Base-by-base conservation (phyloP, 2,329 filamentous ascomycete genomes). In the Xylariaceae sp. region DNA sequence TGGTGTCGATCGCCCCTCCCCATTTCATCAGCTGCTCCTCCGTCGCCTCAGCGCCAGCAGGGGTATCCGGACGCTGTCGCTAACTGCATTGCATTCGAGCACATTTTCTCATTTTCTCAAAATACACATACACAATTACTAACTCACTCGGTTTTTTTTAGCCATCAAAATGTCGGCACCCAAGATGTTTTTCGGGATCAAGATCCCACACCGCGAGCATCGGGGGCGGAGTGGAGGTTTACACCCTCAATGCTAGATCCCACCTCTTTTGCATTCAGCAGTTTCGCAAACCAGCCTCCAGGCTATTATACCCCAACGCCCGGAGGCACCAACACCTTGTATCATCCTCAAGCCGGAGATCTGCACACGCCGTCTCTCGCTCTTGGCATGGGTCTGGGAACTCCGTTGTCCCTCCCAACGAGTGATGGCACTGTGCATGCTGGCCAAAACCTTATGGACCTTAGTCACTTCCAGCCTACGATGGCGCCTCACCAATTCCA, bases 251-350 rank as follows among this genome's bases (percentile, higher is more conserved):
- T 95, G 46, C 78, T 97, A 62, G 92, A 97, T 62, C 83, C 89
- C 16, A 89, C 85, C 64, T 86, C 88, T 22, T 88, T 88, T 64
- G 80, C 82, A 20, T 96, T 95, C 67, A 77, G 82, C 48, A 76
- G 77, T 45, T 92, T 95, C 61, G 82, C 85, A 53, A 88, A 87
- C 66, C 86, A 91, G 53, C 80, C 85, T 37, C 80, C 86, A 14
- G 87, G 85, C 12, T 93, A 93, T 67, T 96, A 95, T 67, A 91
- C 89, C 6, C 88, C 91, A 2, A 94, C 88, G 1, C 86, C 89
- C 2, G 88, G 86, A 52, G 86, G 86, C 37, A 85, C 83, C 52
- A 88, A 86, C 61, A 86, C 86, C 16, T 69, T 92, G 54, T 94
- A 90, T 62, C 88, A 94, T 63, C 81, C 78, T 41, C 88, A 91